These are phyloP conservation scores for Talaromyces piceae DNA, from an alignment of 2,329 filamentous ascomycete species.

Conservation along the genomic window DNA sequence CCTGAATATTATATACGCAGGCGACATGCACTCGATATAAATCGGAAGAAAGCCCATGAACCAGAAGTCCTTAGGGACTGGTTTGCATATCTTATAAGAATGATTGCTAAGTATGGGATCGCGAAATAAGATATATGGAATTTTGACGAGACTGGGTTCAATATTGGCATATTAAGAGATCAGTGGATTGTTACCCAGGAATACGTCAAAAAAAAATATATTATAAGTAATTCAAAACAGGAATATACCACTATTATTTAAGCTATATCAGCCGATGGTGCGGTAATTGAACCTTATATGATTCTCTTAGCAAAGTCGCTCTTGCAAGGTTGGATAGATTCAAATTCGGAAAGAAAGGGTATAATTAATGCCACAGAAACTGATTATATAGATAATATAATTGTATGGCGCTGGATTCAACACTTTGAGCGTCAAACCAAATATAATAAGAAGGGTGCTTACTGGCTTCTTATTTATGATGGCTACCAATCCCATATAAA, in stretches of 20 bases:
- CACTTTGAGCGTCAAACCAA: neutral
- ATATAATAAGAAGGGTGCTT: neutral
- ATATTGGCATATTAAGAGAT: neutral
- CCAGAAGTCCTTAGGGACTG: neutral
- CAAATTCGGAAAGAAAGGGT: neutral
- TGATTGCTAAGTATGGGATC: neutral
- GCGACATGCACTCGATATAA: neutral
- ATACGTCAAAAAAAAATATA: neutral
- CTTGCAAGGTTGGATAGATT: neutral
- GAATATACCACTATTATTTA: neutral
- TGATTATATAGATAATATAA: neutral
- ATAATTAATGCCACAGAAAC: neutral
- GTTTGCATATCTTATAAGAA: neutral
- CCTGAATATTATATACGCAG: neutral
- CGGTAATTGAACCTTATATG: neutral
- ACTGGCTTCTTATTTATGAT: neutral
- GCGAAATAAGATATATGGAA: neutral
- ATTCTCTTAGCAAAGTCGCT: neutral
- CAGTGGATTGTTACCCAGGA: neutral
- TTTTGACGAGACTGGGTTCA: constrained; percentile 1
- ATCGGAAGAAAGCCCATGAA: neutral
- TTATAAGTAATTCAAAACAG: neutral
- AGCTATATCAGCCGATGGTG: neutral
- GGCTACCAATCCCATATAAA: neutral
- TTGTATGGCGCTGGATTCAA: neutral